A percentile compares a stretch with the other conserved stretches of the same genome.
phyloP scores from a whole-genome alignment of 768 basidiomycete genomes.

The Agaricus subrufescens region DNA sequence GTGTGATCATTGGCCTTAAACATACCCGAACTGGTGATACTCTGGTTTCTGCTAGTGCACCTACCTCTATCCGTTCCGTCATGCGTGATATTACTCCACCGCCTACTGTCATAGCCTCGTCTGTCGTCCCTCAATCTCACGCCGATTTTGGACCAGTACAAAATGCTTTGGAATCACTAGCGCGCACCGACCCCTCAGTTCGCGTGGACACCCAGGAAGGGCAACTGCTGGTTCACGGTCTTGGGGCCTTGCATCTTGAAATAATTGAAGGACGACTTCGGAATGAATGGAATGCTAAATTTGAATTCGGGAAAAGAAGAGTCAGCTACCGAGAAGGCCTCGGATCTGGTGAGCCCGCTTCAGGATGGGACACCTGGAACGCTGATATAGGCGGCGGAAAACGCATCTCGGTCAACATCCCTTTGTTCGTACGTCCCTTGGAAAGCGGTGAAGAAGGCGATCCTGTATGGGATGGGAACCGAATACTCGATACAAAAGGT shows the following conservation, averaged over 20 bases:
- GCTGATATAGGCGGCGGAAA: slow-evolving; percentile 57
- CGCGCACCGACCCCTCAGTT: slow-evolving; percentile 88
- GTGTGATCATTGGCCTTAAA: slow-evolving; percentile 79
- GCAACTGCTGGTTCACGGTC: slow-evolving; percentile 77
- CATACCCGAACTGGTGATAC: slow-evolving; percentile 88
- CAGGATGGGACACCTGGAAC: slow-evolving; percentile 47
- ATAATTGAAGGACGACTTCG: slow-evolving; percentile 78
- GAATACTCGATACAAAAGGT: slow-evolving; percentile 55
- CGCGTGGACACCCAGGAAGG: slow-evolving; percentile 78
- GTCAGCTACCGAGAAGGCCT: slow-evolving; percentile 77
- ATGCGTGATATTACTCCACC: slow-evolving; percentile 70
- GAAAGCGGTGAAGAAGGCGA: slow-evolving; percentile 55
- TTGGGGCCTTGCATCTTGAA: slow-evolving; percentile 85
- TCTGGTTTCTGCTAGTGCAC: slow-evolving; percentile 48
- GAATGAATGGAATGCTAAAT: slow-evolving; percentile 75
- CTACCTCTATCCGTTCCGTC: slow-evolving; percentile 32
- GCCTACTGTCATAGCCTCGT: slow-evolving; percentile 80
- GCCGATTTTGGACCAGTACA: slow-evolving; percentile 76
- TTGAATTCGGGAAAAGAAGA: slow-evolving; percentile 71
- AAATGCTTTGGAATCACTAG: slow-evolving; percentile 63
- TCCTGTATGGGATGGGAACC: slow-evolving; percentile 72
- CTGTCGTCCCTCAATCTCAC: slow-evolving; percentile 76
- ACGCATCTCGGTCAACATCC: slow-evolving; percentile 42
- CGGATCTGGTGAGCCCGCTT: slow-evolving; percentile 25
- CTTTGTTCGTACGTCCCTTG: slow-evolving; percentile 52